A percentile compares a stretch with the other conserved stretches of the same genome.
Conservation (phyloP, 768 basidiomycete species). For the Suillus variegatus region DNA sequence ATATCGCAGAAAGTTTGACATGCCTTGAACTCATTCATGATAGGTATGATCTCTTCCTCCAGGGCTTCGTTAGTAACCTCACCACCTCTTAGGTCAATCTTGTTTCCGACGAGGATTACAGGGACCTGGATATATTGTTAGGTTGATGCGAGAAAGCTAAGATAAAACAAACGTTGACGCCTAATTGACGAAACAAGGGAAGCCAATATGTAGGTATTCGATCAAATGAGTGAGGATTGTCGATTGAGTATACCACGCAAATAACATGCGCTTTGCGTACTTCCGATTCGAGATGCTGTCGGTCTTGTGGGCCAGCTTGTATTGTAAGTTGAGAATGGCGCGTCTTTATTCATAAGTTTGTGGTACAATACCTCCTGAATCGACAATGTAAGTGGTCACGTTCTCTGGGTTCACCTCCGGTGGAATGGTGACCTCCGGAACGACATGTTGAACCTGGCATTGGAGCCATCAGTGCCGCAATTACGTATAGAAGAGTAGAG, state of each 20-base stretch:
- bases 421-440: slow-evolving; percentile 97
- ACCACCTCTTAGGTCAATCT: slow-evolving; percentile 93
- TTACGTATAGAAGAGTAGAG: background rate
- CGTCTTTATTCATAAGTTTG: background rate
- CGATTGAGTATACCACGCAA: slow-evolving; percentile 95
- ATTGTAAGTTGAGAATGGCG: slow-evolving; percentile 13
- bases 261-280: slow-evolving; percentile 98
- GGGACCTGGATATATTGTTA: slow-evolving; percentile 62
- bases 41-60: slow-evolving; percentile 92
- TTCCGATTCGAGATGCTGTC: slow-evolving; percentile 88
- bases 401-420: slow-evolving; percentile 97
- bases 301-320: slow-evolving; percentile 82
- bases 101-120: slow-evolving; percentile 96
- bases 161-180: slow-evolving; percentile 77
- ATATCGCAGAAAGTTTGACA: slow-evolving; percentile 16
- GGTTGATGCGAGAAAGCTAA: background rate
- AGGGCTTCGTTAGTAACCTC: slow-evolving; percentile 92
- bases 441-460: slow-evolving; percentile 84
- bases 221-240: slow-evolving; percentile 95
- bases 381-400: slow-evolving; percentile 96
- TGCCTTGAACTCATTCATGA: slow-evolving; percentile 99
- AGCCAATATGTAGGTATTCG: slow-evolving; percentile 98
- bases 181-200: slow-evolving; percentile 90
- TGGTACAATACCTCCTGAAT: slow-evolving; percentile 82
- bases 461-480: slow-evolving; percentile 8